Percentiles rank a stretch among this genome's conserved stretches.
Conservation (phyloP, 805 yeast genomes). For the Nakazawaea ambrosiae region DNA sequence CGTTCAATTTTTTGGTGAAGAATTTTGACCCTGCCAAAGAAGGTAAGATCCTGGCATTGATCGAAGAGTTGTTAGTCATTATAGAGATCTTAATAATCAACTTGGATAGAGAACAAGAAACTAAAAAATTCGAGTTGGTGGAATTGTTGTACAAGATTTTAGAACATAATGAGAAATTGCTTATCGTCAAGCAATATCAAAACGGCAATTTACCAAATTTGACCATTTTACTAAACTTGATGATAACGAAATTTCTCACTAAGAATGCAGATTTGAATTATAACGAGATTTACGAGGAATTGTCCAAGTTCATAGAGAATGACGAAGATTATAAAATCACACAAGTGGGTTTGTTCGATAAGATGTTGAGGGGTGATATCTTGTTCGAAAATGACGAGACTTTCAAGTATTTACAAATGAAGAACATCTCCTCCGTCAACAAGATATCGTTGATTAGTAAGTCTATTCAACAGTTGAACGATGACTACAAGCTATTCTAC, state of each 20-base stretch:
- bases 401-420: constrained; percentile 6
- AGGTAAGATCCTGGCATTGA: constrained; percentile 13
- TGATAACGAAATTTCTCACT: background rate
- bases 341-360: background rate
- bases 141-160: constrained; percentile 9
- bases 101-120: background rate
- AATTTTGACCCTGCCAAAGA: constrained; percentile 8
- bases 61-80: constrained; percentile 21
- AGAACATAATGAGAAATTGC: constrained; percentile 1
- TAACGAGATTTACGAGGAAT: constrained; percentile 6
- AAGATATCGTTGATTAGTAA: constrained; percentile 6
- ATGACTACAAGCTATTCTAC: constrained; percentile 4
- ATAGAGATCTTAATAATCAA: constrained; percentile 16
- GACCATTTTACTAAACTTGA: constrained; percentile 1
- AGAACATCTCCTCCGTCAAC: background rate
- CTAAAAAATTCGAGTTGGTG: background rate
- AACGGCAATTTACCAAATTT: constrained; percentile 5
- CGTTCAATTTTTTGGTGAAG: constrained; percentile 17
- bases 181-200: constrained; percentile 1
- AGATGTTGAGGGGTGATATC: constrained; percentile 4
- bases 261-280: constrained; percentile 2
- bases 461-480: background rate
- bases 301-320: background rate
- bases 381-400: constrained; percentile 3
- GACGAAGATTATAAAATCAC: constrained; percentile 2